A percentile compares a stretch with the other conserved stretches of the same genome.
phyloP scores from a whole-genome alignment of 2,329 filamentous ascomycete species.

The Trichoderma atrobrunneum region DNA sequence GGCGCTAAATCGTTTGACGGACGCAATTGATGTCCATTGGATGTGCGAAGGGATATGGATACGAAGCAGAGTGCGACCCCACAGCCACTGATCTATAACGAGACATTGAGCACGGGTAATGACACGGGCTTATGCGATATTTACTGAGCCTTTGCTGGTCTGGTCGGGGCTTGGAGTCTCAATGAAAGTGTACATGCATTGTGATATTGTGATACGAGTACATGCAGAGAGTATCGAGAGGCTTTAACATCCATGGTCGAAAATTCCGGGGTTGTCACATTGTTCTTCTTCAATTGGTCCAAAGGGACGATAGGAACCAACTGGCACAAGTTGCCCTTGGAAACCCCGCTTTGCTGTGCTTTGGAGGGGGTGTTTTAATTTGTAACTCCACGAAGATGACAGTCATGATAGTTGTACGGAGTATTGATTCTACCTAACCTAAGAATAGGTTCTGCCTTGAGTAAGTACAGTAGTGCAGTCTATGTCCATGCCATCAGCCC shows the following conservation, averaged over 20 bases:
- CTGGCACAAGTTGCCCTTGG: neutral
- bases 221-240: neutral
- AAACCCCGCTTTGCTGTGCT: neutral
- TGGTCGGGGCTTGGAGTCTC: neutral
- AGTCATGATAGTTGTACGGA: neutral
- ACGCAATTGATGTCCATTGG: neutral
- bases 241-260: neutral
- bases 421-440: neutral
- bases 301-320: neutral
- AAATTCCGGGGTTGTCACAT: neutral
- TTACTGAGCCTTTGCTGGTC: neutral
- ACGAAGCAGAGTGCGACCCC: neutral
- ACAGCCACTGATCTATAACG: neutral
- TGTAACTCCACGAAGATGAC: neutral
- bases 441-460: neutral
- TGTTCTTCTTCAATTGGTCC: neutral
- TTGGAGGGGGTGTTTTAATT: neutral
- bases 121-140: neutral
- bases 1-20: neutral
- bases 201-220: neutral
- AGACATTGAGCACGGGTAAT: neutral
- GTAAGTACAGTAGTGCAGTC: neutral
- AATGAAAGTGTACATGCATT: neutral
- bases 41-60: neutral
- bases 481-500: neutral